Conservation (phyloP, 2,329 filamentous ascomycete species). For the Claviceps quebecensis region DNA sequence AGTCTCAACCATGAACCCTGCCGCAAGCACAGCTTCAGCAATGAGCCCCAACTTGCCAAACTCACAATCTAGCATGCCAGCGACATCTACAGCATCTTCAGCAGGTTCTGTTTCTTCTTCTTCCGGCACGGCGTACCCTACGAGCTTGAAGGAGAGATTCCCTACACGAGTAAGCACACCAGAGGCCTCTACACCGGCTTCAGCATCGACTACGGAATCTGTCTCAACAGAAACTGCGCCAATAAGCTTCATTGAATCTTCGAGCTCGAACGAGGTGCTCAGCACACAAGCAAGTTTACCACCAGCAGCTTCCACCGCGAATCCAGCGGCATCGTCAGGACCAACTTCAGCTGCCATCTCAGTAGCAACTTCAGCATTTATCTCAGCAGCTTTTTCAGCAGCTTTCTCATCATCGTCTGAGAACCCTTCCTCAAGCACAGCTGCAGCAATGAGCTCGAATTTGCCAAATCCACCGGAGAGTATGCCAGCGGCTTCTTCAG, state of each 20-base stretch:
- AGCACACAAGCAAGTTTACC: background rate
- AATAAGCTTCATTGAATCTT: background rate
- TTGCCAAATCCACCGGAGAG: too few relatives aligned
- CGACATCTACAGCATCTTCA: background rate
- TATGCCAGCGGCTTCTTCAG: background rate
- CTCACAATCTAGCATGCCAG: background rate
- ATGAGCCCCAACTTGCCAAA: too few relatives aligned
- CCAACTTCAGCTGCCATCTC: too few relatives aligned
- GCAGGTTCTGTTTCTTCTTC: too few relatives aligned
- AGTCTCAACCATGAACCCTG: background rate
- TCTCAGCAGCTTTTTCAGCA: background rate
- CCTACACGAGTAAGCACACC: too few relatives aligned
- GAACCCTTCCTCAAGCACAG: background rate
- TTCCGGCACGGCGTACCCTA: too few relatives aligned
- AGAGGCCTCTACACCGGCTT: background rate
- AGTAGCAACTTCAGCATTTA: too few relatives aligned
- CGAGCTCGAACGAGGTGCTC: background rate
- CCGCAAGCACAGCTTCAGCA: background rate
- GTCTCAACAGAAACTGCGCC: background rate
- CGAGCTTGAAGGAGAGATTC: background rate
- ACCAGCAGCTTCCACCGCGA: background rate
- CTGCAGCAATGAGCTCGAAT: background rate
- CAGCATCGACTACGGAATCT: background rate
- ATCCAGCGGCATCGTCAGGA: too few relatives aligned
- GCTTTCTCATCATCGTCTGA: background rate